Conservation (phyloP, 441 rosid species). For the Monsonia emarginata region DNA sequence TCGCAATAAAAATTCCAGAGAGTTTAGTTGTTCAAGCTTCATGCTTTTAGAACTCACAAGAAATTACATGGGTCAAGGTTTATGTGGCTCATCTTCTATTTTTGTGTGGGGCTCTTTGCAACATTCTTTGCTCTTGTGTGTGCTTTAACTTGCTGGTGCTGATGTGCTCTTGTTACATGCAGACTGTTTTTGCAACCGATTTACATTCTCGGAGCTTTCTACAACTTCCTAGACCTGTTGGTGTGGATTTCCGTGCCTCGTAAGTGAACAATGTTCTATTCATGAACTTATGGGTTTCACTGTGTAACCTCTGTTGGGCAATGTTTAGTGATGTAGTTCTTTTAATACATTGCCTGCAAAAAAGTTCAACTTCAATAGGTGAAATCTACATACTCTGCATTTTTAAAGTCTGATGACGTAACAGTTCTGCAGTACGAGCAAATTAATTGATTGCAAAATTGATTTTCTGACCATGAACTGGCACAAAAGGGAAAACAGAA, state of each 20-base stretch:
- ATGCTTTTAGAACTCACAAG: too few species aligned
- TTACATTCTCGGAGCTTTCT: slow-evolving; percentile 68
- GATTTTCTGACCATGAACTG: too few species aligned
- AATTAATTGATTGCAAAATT: too few species aligned
- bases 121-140: not conserved
- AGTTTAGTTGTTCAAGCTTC: too few species aligned
- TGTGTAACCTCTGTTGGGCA: not conserved
- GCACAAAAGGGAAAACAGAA: not conserved
- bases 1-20: not conserved
- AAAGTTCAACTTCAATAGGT: not conserved
- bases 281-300: not conserved
- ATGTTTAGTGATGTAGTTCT: not conserved
- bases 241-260: slow-evolving; percentile 95
- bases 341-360: not conserved
- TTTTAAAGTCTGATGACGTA: not conserved
- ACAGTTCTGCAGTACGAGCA: not conserved
- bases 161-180: slow-evolving; percentile 22
- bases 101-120: not conserved
- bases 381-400: not conserved
- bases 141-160: slow-evolving; percentile 3
- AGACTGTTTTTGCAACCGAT: slow-evolving; percentile 92
- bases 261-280: slow-evolving; percentile 29
- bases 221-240: slow-evolving; percentile 87
- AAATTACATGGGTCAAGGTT: too few species aligned
- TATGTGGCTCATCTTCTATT: not conserved